These are phyloP conservation scores for Pelargonium cotyledonis DNA, from an alignment of 441 rosid genomes.

Conservation along the genomic window DNA sequence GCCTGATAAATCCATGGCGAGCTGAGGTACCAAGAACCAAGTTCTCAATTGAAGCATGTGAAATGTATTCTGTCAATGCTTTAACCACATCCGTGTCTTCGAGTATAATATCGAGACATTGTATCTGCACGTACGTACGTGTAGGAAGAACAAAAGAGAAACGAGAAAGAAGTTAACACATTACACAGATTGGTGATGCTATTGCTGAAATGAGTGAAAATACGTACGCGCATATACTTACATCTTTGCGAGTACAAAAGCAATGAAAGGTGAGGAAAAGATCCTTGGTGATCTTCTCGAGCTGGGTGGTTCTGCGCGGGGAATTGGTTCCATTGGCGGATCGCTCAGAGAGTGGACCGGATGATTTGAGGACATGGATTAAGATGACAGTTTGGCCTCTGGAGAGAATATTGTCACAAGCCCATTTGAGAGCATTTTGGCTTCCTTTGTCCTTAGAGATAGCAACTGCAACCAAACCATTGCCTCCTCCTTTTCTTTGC, in stretches of 20 bases:
- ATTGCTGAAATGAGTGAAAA: too few species aligned
- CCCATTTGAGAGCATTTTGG: slow-evolving; percentile 86
- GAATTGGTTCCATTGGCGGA: neutral
- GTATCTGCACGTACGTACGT: slow-evolving; percentile 39
- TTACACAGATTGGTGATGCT: neutral
- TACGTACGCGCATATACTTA: slow-evolving; percentile 21
- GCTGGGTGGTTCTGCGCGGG: neutral
- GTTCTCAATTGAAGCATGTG: slow-evolving; percentile 49
- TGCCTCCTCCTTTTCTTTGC: slow-evolving; percentile 24
- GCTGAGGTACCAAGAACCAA: slow-evolving; percentile 61
- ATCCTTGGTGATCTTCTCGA: slow-evolving; percentile 33
- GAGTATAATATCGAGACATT: slow-evolving; percentile 65
- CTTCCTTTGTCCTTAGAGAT: slow-evolving; percentile 74
- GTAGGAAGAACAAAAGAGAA: neutral
- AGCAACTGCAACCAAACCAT: slow-evolving; percentile 73
- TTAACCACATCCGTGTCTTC: slow-evolving; percentile 71
- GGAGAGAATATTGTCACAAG: slow-evolving; percentile 53
- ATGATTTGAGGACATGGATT: slow-evolving; percentile 60
- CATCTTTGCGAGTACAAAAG: slow-evolving; percentile 86
- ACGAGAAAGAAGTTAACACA: neutral
- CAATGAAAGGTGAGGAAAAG: slow-evolving; percentile 91
- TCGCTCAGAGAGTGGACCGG: slow-evolving; percentile 33
- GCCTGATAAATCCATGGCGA: slow-evolving; percentile 78
- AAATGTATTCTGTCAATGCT: slow-evolving; percentile 59
- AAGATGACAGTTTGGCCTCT: slow-evolving; percentile 67